Conservation (phyloP, 2,329 filamentous ascomycete species). For the Trichoderma brevicompactum region DNA sequence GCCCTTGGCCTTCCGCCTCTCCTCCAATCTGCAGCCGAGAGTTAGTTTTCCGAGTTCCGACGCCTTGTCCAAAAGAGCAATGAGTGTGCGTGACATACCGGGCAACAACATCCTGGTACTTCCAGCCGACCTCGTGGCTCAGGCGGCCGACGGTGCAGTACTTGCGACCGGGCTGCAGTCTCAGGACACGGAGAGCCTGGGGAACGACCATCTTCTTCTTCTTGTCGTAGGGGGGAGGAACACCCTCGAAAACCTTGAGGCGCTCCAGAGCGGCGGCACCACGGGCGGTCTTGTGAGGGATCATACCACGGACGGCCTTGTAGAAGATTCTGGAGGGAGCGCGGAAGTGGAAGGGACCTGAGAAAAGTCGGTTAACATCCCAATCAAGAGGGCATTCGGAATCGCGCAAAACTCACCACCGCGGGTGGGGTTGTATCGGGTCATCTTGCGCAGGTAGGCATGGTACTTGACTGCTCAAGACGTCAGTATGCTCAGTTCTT, state of each 20-base stretch:
- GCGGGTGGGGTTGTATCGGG: constrained; percentile 98
- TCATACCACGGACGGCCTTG: constrained; percentile 99
- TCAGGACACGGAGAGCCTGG: constrained; percentile 94
- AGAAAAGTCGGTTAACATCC: constrained; percentile 33
- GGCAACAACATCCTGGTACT: constrained; percentile 99
- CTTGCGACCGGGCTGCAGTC: constrained; percentile 98
- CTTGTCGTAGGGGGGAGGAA: constrained; percentile 98
- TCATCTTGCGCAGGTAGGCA: constrained; percentile 99
- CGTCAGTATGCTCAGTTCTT: constrained; percentile 49
- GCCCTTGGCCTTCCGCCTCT: constrained; percentile 99
- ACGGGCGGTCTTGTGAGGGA: constrained; percentile 99
- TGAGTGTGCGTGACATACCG: constrained; percentile 67
- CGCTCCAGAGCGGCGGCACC: constrained; percentile 95
- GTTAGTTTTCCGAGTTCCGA: constrained; percentile 30
- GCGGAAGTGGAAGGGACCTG: constrained; percentile 99
- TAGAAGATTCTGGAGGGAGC: constrained; percentile 99
- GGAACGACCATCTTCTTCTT: constrained; percentile 99
- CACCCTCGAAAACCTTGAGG: constrained; percentile 99
- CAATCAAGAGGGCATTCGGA: not conserved
- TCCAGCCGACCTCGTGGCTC: constrained; percentile 99
- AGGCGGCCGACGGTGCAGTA: constrained; percentile 99
- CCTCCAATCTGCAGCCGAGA: constrained; percentile 77
- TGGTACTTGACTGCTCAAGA: constrained; percentile 94
- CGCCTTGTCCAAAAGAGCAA: not conserved
- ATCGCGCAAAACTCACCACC: constrained; percentile 70